Evolutionary conservation across 495 filamentous ascomycete genomes (phyloP).

Genomic region (Aspergillus diversus): DNA sequence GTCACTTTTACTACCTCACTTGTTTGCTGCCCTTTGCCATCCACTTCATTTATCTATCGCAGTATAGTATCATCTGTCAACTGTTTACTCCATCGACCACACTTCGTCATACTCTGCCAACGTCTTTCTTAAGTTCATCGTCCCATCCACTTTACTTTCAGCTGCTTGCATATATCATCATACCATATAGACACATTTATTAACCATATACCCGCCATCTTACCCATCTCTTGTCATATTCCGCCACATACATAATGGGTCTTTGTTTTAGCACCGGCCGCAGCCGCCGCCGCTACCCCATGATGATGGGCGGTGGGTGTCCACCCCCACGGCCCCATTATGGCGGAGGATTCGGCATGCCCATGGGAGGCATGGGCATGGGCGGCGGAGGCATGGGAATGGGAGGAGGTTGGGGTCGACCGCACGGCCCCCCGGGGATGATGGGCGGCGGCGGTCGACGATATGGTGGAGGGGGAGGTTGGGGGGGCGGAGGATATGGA

Average conservation of each 20-base stretch:
- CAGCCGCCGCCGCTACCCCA: slow-evolving; percentile 3
- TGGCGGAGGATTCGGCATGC: slow-evolving; percentile 1
- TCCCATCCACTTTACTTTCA: neutral
- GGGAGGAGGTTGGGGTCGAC: slow-evolving; percentile 1
- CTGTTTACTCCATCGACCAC: no score
- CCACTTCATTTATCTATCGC: no score
- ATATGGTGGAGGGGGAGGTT: neutral
- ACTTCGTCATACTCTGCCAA: neutral
- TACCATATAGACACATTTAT: neutral
- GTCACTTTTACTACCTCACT: no score
- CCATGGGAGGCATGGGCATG: slow-evolving; percentile 6
- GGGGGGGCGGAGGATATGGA: neutral
- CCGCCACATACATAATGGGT: slow-evolving; percentile 1
- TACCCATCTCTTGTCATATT: neutral
- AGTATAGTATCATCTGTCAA: no score
- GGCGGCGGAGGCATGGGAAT: neutral
- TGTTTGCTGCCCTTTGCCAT: no score
- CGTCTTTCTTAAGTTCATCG: neutral
- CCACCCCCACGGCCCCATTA: neutral
- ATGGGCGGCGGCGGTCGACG: neutral
- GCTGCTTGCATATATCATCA: neutral
- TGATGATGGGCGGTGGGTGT: neutral
- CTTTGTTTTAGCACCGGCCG: slow-evolving; percentile 2
- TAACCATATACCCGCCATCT: neutral
- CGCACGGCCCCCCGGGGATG: neutral